These are phyloP conservation scores for Bondarzewia mesenterica DNA, from an alignment of 1,284 basidiomycete species.

Conservation along the genomic window DNA sequence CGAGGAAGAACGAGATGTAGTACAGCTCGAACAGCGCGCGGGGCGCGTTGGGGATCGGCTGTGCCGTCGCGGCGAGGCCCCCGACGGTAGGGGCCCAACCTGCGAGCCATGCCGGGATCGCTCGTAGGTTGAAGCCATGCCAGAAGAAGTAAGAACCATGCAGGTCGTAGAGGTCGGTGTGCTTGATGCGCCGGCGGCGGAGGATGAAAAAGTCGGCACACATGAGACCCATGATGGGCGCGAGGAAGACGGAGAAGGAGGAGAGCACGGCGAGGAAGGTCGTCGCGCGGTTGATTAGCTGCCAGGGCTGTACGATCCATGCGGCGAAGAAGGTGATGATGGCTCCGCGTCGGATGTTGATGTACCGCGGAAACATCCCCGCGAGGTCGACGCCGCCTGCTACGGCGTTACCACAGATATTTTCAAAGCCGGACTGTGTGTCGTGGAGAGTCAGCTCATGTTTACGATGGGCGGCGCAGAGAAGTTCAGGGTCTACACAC, in stretches of 20 bases:
- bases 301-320: conserved; percentile 15
- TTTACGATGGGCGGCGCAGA: no score
- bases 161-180: conserved; percentile 2
- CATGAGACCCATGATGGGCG: conserved; percentile 13
- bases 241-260: conserved; percentile 16
- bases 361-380: conserved; percentile 15
- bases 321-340: conserved; percentile 15
- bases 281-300: conserved; percentile 13
- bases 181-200: conserved; percentile 3
- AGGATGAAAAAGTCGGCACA: conserved; percentile 10
- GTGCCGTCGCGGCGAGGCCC: conserved; percentile 7
- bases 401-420: conserved; percentile 15
- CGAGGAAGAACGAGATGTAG: conserved; percentile 13
- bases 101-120: conserved; percentile 11
- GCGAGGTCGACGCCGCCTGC: conserved; percentile 13
- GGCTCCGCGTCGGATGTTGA: conserved; percentile 18
- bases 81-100: conserved; percentile 14
- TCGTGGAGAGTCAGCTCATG: neutral
- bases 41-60: conserved; percentile 1
- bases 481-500: neutral
- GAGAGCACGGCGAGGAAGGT: conserved; percentile 16
- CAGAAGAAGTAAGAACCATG: conserved; percentile 9
- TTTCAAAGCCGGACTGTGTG: conserved; percentile 10
- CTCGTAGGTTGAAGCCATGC: conserved; percentile 12
- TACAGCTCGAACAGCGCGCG: conserved; percentile 12